phyloP scores from a whole-genome alignment of 768 basidiomycete species.

The Russula emetica region DNA sequence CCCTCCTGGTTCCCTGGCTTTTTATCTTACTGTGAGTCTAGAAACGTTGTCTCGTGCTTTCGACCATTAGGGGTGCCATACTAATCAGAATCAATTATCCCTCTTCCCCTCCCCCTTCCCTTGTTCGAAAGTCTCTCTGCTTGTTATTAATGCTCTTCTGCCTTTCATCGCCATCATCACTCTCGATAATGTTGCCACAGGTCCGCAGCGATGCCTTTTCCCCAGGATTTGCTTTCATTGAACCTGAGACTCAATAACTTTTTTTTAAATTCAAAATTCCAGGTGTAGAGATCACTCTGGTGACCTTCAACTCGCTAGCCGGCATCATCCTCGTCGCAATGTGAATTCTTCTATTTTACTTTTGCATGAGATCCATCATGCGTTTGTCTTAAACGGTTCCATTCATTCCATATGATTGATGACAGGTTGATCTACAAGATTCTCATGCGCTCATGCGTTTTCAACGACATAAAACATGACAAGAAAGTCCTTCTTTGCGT shows the following conservation, averaged over 20 bases:
- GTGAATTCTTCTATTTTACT: neutral
- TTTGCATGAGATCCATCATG: neutral
- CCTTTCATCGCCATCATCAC: slow-evolving; percentile 2
- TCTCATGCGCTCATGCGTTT: slow-evolving; percentile 9
- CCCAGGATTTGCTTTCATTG: too few relatives aligned
- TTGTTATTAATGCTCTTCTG: slow-evolving; percentile 12
- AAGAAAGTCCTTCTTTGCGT: slow-evolving; percentile 1
- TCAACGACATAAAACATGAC: slow-evolving; percentile 12
- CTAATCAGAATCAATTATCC: neutral
- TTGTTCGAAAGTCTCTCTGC: slow-evolving; percentile 3
- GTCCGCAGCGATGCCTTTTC: neutral
- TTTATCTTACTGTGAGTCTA: slow-evolving; percentile 15
- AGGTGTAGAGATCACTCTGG: slow-evolving; percentile 10
- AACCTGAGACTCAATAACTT: neutral
- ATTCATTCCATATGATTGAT: neutral
- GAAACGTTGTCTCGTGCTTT: neutral
- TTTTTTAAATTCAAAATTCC: neutral
- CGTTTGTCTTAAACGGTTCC: neutral
- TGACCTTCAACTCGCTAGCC: slow-evolving; percentile 7
- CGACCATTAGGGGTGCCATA: too few relatives aligned
- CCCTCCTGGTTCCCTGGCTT: slow-evolving; percentile 6
- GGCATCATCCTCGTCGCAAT: neutral
- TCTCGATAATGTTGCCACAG: slow-evolving; percentile 2
- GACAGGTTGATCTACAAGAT: slow-evolving; percentile 13
- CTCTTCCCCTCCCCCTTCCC: too few relatives aligned